Conservation (phyloP, 202 grass and related monocot species). For the Alloteropsis angusta region DNA sequence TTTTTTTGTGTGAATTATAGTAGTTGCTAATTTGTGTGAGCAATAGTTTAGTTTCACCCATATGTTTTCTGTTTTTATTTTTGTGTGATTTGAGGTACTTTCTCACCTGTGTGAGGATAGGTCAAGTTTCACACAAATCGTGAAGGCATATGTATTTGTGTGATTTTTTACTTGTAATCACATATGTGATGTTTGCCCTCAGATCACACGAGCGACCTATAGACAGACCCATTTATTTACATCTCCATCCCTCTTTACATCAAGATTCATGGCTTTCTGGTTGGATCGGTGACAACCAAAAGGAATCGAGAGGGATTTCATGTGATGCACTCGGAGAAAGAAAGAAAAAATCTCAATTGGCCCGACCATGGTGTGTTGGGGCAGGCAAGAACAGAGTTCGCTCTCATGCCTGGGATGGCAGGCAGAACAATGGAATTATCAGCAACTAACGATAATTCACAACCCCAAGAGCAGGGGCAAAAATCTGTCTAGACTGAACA, state of each 20-base stretch:
- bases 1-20: too few species aligned
- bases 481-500: constrained; percentile 25
- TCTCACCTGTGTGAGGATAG: too few species aligned
- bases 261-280: constrained; percentile 17
- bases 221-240: constrained; percentile 28
- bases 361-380: too few species aligned
- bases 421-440: constrained; percentile 5
- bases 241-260: neutral
- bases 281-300: neutral
- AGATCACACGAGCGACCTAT: too few species aligned
- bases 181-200: too few species aligned
- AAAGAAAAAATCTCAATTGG: neutral
- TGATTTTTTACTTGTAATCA: too few species aligned
- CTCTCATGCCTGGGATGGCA: neutral
- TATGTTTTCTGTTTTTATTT: too few species aligned
- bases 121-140: too few species aligned
- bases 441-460: neutral
- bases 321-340: neutral
- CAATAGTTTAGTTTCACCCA: too few species aligned
- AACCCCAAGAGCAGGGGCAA: constrained; percentile 20
- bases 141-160: too few species aligned
- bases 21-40: too few species aligned
- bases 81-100: too few species aligned
- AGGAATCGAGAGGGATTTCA: constrained; percentile 17
- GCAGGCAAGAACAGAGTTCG: constrained; percentile 10